A percentile compares a stretch with the other conserved stretches of the same genome.
phyloP scores from a whole-genome alignment of 2,329 filamentous ascomycete genomes.

The Exophiala lecanii-corni region DNA sequence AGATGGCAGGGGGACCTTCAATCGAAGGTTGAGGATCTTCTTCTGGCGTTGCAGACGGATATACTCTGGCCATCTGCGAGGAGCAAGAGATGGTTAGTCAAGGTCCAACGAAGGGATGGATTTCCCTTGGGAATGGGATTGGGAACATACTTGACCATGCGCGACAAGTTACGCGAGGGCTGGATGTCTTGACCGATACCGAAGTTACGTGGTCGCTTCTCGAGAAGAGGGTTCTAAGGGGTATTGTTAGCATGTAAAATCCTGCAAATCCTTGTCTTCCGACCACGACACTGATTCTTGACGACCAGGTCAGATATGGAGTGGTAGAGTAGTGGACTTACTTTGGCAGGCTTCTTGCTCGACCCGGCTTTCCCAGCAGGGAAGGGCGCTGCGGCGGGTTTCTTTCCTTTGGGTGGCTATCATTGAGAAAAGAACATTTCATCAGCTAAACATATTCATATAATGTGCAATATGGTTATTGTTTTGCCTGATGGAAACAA shows the following conservation, averaged over 20 bases:
- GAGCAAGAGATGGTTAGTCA: not conserved
- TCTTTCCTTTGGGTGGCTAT: conserved; percentile 99
- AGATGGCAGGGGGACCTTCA: conserved; percentile 98
- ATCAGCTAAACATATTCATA: conserved; percentile 61
- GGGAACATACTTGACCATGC: conserved; percentile 75
- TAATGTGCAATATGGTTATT: not conserved
- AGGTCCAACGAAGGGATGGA: not conserved
- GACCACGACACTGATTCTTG: too few species aligned
- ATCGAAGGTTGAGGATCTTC: conserved; percentile 95
- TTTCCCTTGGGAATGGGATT: not conserved
- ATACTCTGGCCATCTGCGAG: conserved; percentile 78
- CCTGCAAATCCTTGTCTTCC: too few species aligned
- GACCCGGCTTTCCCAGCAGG: conserved; percentile 81
- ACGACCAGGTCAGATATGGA: too few species aligned
- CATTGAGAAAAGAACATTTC: conserved; percentile 98
- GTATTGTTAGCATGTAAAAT: conserved; percentile 16
- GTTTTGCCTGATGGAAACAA: conserved; percentile 47
- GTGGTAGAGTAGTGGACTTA: conserved; percentile 46
- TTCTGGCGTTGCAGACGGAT: conserved; percentile 92
- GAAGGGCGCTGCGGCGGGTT: conserved; percentile 95
- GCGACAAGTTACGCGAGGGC: conserved; percentile 88
- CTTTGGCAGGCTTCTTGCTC: conserved; percentile 94
- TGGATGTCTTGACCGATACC: conserved; percentile 99
- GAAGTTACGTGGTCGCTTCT: conserved; percentile 96
- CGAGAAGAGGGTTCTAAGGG: conserved; percentile 90